Percentiles rank a stretch among this genome's conserved stretches.
Evolutionary conservation across 305 asterid genomes (phyloP).

Genomic region (Solanum hybrid): DNA sequence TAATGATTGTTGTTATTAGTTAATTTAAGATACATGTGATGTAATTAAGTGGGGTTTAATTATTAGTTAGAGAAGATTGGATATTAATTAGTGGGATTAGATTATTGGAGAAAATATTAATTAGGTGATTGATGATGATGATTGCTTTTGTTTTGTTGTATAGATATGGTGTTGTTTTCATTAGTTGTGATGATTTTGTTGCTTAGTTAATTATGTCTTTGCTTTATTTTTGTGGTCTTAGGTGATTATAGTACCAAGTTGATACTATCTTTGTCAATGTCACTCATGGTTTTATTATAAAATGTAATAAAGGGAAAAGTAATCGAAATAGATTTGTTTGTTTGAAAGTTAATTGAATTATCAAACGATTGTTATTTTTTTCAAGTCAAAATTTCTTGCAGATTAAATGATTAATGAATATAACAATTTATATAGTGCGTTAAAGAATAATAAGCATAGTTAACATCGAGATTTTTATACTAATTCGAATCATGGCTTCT

Average conservation of each 20-base stretch:
- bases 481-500: not conserved
- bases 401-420: not conserved
- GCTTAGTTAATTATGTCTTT: not conserved
- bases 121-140: slow-evolving; percentile 24
- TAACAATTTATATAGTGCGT: not conserved
- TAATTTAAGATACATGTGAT: slow-evolving; percentile 34
- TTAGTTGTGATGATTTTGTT: slow-evolving; percentile 9
- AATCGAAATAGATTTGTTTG: not conserved
- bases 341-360: not conserved
- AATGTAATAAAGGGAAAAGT: not conserved
- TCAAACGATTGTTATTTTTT: not conserved
- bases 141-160: slow-evolving; percentile 16
- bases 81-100: not conserved
- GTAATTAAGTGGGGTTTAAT: slow-evolving; percentile 25
- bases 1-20: not conserved
- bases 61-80: slow-evolving; percentile 27
- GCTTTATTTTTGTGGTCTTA: not conserved
- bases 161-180: slow-evolving; percentile 20
- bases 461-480: not conserved
- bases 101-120: slow-evolving; percentile 8
- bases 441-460: too few species aligned
- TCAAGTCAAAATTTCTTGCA: too few species aligned
- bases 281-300: not conserved
- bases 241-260: not conserved
- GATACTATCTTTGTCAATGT: not conserved